Conservation (phyloP, 257 asterid genomes). For the Forsythia suspensa region DNA sequence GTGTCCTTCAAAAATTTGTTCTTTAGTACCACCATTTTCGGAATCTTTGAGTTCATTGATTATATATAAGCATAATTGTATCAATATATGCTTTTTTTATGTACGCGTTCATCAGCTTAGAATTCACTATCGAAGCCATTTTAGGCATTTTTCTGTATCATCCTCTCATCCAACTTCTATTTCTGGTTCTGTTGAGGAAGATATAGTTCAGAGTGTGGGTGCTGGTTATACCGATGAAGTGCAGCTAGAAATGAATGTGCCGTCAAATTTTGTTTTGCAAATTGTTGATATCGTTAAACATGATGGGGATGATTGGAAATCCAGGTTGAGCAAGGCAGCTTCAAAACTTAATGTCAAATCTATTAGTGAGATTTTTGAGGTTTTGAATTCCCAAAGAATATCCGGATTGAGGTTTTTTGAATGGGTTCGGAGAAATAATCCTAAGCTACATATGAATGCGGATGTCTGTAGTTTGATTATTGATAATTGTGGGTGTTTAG, state of each 20-base stretch:
- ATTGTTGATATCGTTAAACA: conserved; percentile 46
- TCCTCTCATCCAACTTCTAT: conserved; percentile 21
- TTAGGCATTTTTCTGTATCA: conserved; percentile 24
- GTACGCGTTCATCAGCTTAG: not conserved
- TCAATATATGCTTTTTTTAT: not conserved
- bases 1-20: not conserved
- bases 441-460: conserved; percentile 41
- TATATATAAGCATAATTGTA: not conserved
- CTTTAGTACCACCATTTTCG: not conserved
- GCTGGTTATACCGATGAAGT: conserved; percentile 8
- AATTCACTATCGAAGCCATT: not conserved
- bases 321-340: conserved; percentile 35
- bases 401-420: conserved; percentile 65
- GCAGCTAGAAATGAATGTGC: conserved; percentile 14
- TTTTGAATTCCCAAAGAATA: conserved; percentile 44
- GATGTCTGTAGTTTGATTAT: conserved; percentile 58
- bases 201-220: conserved; percentile 16
- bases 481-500: conserved; percentile 68
- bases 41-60: conserved; percentile 6
- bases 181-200: conserved; percentile 22
- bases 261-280: conserved; percentile 25
- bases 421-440: conserved; percentile 50
- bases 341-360: conserved; percentile 31
- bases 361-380: conserved; percentile 45
- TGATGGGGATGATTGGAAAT: conserved; percentile 48